These are phyloP conservation scores for Microsporum audouinii DNA, from an alignment of 2,329 filamentous ascomycete species.

Conservation along the genomic window DNA sequence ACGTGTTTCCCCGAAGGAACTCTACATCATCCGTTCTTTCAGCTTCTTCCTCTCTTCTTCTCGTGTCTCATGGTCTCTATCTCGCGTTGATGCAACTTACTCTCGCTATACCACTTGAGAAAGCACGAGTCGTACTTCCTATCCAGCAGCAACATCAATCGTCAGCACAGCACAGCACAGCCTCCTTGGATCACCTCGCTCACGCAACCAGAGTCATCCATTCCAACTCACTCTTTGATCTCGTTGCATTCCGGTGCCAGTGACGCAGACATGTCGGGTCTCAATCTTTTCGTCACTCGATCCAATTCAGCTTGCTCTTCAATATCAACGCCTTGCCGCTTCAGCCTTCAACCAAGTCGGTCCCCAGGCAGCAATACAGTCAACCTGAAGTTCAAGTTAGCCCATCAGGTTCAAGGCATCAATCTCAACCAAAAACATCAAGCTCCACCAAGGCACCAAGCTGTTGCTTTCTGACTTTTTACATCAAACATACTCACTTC, in stretches of 20 bases:
- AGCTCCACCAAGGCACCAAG: too few relatives aligned
- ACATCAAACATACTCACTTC: too few relatives aligned
- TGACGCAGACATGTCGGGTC: slow-evolving; percentile 69
- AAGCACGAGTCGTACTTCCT: slow-evolving; percentile 97
- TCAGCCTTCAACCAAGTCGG: too few relatives aligned
- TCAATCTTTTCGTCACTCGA: too few relatives aligned
- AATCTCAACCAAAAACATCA: background rate
- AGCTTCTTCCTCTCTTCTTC: slow-evolving; percentile 2
- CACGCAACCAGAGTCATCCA: background rate
- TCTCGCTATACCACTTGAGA: slow-evolving; percentile 98
- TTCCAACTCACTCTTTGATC: slow-evolving; percentile 67
- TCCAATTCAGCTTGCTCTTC: too few relatives aligned
- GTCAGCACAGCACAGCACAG: slow-evolving; percentile 5
- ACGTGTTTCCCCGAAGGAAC: slow-evolving; percentile 75
- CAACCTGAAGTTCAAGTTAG: too few relatives aligned
- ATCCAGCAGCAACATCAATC: slow-evolving; percentile 3
- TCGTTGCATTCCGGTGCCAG: slow-evolving; percentile 91
- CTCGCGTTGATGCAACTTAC: slow-evolving; percentile 43
- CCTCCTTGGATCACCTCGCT: background rate
- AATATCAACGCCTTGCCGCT: too few relatives aligned
- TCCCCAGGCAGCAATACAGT: too few relatives aligned
- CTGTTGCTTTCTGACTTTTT: too few relatives aligned
- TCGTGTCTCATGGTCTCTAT: background rate
- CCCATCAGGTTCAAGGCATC: background rate
- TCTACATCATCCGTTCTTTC: slow-evolving; percentile 44